Evolutionary conservation across 2,329 filamentous ascomycete species (phyloP).

Genomic region (Fusarium floridanum): DNA sequence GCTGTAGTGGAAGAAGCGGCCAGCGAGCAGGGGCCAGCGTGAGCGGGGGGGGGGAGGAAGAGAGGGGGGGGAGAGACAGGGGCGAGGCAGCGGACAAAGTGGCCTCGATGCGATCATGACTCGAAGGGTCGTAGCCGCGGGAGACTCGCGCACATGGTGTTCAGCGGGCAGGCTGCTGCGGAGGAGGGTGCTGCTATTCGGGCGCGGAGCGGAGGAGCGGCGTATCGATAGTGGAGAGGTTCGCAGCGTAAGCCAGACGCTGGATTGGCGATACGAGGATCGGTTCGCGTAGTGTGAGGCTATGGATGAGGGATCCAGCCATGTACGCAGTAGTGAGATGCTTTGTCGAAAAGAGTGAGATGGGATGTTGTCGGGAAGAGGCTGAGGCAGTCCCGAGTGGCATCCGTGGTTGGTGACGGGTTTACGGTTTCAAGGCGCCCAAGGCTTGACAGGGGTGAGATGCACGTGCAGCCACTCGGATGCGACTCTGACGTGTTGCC

Average conservation of each 20-base stretch:
- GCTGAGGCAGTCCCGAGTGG: slow-evolving; percentile 33
- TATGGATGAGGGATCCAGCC: slow-evolving; percentile 13
- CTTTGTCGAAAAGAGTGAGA: slow-evolving; percentile 1
- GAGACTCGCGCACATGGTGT: slow-evolving; percentile 43
- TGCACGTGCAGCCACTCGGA: slow-evolving; percentile 38
- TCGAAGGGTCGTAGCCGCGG: slow-evolving; percentile 40
- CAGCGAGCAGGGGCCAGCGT: too few species aligned
- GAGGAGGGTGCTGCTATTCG: slow-evolving; percentile 18
- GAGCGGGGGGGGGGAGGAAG: too few species aligned
- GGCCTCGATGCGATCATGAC: slow-evolving; percentile 46
- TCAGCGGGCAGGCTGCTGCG: slow-evolving; percentile 20
- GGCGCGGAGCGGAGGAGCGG: slow-evolving; percentile 24
- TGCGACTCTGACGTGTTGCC: slow-evolving; percentile 23
- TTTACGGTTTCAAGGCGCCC: slow-evolving; percentile 40
- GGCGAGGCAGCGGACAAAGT: slow-evolving; percentile 36
- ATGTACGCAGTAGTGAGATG: slow-evolving; percentile 17
- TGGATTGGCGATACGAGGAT: slow-evolving; percentile 20
- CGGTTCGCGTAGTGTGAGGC: slow-evolving; percentile 6
- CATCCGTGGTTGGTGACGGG: slow-evolving; percentile 37
- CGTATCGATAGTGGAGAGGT: slow-evolving; percentile 32
- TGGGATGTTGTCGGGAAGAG: slow-evolving; percentile 26
- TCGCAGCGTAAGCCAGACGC: slow-evolving; percentile 24
- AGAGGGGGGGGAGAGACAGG: too few species aligned
- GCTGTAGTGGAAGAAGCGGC: too few species aligned
- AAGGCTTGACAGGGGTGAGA: slow-evolving; percentile 30